Conservation (phyloP, 345 rosid genomes). For the Salix suchowensis region DNA sequence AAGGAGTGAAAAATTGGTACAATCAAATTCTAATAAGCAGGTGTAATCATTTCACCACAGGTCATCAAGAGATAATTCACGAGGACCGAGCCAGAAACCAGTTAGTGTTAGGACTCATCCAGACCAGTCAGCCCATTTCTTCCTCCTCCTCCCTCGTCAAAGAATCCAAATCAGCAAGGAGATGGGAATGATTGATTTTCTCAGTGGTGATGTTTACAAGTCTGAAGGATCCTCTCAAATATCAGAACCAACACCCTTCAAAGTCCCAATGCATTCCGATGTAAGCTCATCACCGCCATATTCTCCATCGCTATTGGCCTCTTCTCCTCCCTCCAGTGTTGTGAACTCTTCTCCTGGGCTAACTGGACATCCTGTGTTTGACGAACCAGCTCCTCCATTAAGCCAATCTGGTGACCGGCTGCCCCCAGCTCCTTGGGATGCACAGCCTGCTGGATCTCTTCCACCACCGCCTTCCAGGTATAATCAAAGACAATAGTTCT, state of each 20-base stretch:
- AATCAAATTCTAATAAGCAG: constrained; percentile 2
- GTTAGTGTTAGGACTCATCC: constrained; percentile 29
- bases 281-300: constrained; percentile 38
- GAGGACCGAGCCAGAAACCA: constrained; percentile 44
- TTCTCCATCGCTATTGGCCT: constrained; percentile 25
- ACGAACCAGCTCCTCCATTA: constrained; percentile 40
- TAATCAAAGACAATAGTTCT: constrained; percentile 67
- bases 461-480: constrained; percentile 77
- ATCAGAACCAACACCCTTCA: constrained; percentile 29
- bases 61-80: constrained; percentile 56
- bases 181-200: constrained; percentile 58
- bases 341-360: constrained; percentile 21
- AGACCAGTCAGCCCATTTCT: constrained; percentile 45
- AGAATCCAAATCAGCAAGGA: constrained; percentile 52
- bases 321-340: constrained; percentile 17
- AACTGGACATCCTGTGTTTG: constrained; percentile 45
- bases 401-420: constrained; percentile 51
- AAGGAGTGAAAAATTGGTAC: background rate
- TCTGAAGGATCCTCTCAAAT: constrained; percentile 40
- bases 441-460: constrained; percentile 32
- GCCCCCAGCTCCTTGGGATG: constrained; percentile 80
- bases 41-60: constrained; percentile 32
- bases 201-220: constrained; percentile 83
- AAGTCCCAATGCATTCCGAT: constrained; percentile 29
- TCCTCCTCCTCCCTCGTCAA: constrained; percentile 84